phyloP scores from a whole-genome alignment of 2,329 filamentous ascomycete species.

The Cladosporium sp. region DNA sequence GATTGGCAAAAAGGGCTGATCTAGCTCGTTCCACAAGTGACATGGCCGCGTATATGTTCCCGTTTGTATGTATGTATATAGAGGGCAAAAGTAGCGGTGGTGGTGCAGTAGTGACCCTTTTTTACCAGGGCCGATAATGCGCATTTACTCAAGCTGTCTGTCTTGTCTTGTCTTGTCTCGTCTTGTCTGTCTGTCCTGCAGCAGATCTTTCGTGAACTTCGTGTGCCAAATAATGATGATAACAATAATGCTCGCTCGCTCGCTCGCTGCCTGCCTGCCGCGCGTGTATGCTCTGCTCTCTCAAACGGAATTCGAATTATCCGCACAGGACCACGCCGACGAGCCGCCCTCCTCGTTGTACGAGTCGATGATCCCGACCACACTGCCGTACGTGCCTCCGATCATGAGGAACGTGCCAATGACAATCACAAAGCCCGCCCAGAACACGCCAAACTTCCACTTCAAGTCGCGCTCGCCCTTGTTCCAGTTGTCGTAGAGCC shows the following conservation, averaged over 20 bases:
- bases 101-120: not conserved
- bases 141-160: not conserved
- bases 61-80: not conserved
- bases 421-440: conserved; percentile 41
- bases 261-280: not conserved
- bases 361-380: conserved; percentile 41
- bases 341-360: conserved; percentile 41
- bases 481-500: conserved; percentile 50
- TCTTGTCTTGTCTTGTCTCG: not conserved
- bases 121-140: not conserved
- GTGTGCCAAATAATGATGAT: not conserved
- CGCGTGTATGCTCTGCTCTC: not conserved
- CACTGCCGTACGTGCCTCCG: conserved; percentile 47
- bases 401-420: conserved; percentile 48
- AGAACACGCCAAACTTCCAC: conserved; percentile 39
- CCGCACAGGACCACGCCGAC: conserved; percentile 45
- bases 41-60: not conserved
- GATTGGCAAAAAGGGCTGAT: not conserved
- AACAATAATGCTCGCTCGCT: not conserved
- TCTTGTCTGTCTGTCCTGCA: conserved; percentile 11
- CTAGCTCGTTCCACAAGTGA: not conserved
- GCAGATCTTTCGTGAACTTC: conserved; percentile 2
- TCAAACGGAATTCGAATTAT: conserved; percentile 40
- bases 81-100: not conserved
- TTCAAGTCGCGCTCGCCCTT: conserved; percentile 40